phyloP scores from a whole-genome alignment of 768 basidiomycete genomes.

The Boletus pseudopeckii region DNA sequence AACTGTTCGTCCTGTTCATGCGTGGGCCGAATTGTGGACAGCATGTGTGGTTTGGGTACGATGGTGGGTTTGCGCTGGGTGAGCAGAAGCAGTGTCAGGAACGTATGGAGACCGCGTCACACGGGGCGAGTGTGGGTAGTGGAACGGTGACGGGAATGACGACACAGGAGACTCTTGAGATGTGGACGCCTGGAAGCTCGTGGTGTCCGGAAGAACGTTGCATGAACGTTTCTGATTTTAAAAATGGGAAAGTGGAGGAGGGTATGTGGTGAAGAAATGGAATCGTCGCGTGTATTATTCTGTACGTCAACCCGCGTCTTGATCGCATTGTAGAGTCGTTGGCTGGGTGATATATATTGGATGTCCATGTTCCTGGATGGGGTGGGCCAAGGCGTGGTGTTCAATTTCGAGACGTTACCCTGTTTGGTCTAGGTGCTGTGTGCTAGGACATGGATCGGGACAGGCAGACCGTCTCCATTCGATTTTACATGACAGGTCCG shows the following conservation, averaged over 20 bases:
- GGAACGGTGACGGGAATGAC: not conserved
- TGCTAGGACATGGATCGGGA: not conserved
- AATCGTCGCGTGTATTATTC: not conserved
- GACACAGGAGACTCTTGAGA: slow-evolving; percentile 1
- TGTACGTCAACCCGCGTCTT: not conserved
- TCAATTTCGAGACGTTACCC: not conserved
- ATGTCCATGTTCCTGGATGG: not conserved
- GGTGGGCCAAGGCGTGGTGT: not conserved
- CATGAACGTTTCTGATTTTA: not conserved
- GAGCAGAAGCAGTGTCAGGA: not conserved
- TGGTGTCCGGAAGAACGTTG: slow-evolving; percentile 6
- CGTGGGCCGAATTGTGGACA: slow-evolving; percentile 39
- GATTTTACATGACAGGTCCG: not conserved
- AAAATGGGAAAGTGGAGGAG: not conserved
- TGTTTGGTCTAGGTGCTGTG: not conserved
- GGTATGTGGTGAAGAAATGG: not conserved
- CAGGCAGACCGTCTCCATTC: not conserved
- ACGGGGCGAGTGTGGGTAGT: not conserved
- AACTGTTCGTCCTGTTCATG: slow-evolving; percentile 33
- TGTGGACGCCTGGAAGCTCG: slow-evolving; percentile 1
- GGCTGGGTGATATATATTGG: not conserved
- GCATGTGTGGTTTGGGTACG: slow-evolving; percentile 55
- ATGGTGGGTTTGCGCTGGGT: slow-evolving; percentile 43
- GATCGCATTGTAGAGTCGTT: not conserved
- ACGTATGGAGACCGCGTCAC: not conserved